phyloP scores from a whole-genome alignment of 805 yeast species.

The Cyberlindnera meyerae region DNA sequence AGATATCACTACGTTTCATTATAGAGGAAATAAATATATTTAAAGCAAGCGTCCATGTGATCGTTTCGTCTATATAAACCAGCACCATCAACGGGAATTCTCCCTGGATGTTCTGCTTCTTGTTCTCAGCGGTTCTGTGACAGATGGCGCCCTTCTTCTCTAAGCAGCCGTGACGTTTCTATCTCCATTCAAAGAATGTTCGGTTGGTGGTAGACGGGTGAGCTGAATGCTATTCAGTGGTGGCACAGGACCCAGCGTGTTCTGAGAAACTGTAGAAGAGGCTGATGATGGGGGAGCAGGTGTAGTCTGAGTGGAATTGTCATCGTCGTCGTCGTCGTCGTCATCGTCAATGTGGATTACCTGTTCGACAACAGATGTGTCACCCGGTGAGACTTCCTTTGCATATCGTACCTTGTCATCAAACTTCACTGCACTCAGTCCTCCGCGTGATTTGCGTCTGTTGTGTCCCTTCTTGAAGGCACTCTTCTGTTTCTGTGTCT shows the following conservation, averaged over 20 bases:
- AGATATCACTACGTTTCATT: neutral
- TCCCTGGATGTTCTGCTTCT: conserved; percentile 26
- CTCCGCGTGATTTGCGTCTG: conserved; percentile 26
- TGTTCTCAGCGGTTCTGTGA: conserved; percentile 25
- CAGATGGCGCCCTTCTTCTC: conserved; percentile 24
- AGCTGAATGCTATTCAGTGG: too few relatives aligned
- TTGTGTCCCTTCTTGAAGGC: conserved; percentile 18
- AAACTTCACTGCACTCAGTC: conserved; percentile 22
- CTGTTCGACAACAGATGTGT: conserved; percentile 3
- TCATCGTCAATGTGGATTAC: neutral
- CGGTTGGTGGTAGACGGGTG: too few relatives aligned
- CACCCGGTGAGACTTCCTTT: conserved; percentile 10
- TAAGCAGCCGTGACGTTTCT: conserved; percentile 23
- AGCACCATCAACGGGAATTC: conserved; percentile 19
- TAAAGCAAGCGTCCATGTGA: too few relatives aligned
- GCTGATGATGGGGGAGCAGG: neutral
- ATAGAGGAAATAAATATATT: neutral
- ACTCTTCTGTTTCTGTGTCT: conserved; percentile 4
- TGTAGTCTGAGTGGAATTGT: neutral
- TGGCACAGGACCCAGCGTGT: too few relatives aligned
- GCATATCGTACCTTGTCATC: conserved; percentile 16
- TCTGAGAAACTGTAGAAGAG: neutral
- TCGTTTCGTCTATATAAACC: too few relatives aligned
- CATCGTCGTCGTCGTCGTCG: neutral
- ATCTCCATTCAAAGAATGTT: too few relatives aligned